Conservation (phyloP, 2,329 filamentous ascomycete genomes). For the Aspergillus texensis region DNA sequence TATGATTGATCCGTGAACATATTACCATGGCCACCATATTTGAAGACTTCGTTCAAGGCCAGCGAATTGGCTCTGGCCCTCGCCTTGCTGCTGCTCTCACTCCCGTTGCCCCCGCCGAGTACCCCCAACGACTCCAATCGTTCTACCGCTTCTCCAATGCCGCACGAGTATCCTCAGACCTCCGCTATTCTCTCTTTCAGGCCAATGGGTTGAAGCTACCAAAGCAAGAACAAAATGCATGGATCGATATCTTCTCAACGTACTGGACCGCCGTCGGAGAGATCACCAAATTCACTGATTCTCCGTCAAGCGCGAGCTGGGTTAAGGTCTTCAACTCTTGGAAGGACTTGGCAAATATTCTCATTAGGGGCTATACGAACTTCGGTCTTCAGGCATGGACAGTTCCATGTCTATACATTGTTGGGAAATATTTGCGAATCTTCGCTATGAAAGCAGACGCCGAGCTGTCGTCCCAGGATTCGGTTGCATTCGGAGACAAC, state of each 20-base stretch:
- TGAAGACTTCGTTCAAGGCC: conserved; percentile 70
- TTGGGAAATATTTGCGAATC: conserved; percentile 80
- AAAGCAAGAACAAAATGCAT: conserved; percentile 73
- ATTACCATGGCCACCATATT: conserved; percentile 72
- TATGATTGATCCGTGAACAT: conserved; percentile 7
- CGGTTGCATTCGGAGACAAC: conserved; percentile 50
- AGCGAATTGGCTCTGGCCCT: conserved; percentile 68
- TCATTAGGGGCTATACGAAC: conserved; percentile 80
- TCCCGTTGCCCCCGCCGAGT: conserved; percentile 65
- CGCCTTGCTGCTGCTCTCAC: conserved; percentile 73
- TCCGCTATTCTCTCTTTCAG: conserved; percentile 71
- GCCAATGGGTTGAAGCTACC: conserved; percentile 58
- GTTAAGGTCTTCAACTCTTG: conserved; percentile 82
- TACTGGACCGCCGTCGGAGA: conserved; percentile 84
- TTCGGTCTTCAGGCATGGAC: conserved; percentile 84
- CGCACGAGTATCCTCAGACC: conserved; percentile 66
- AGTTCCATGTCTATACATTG: conserved; percentile 84
- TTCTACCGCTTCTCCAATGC: conserved; percentile 73
- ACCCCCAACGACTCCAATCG: conserved; percentile 67
- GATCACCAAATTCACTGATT: conserved; percentile 67
- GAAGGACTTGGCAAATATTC: conserved; percentile 77
- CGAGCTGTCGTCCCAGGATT: conserved; percentile 56
- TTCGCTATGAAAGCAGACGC: conserved; percentile 92
- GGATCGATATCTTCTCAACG: conserved; percentile 79
- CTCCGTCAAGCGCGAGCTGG: conserved; percentile 63